A percentile compares a stretch with the other conserved stretches of the same genome.
Evolutionary conservation across 1,284 basidiomycete genomes (phyloP).

Genomic region (Athelia sp.): DNA sequence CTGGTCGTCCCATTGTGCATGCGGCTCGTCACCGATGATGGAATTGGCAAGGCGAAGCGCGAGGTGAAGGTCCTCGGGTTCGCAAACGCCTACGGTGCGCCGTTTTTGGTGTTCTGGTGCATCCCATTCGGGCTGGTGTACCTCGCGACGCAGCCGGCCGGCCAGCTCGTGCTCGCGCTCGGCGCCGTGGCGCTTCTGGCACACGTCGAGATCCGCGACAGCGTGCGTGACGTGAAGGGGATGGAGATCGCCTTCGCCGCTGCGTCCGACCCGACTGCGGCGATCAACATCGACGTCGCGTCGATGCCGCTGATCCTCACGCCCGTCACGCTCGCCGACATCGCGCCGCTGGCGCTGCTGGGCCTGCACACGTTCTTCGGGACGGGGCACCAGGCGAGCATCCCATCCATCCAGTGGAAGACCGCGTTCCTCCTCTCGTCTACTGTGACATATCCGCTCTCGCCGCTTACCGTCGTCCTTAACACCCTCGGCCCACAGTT

Average conservation of each 20-base stretch:
- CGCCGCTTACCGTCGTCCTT: constrained; percentile 72
- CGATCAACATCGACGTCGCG: constrained; percentile 32
- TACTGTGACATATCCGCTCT: constrained; percentile 68
- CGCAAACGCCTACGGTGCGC: constrained; percentile 86
- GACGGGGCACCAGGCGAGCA: constrained; percentile 89
- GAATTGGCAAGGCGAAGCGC: constrained; percentile 22
- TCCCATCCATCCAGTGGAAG: constrained; percentile 96
- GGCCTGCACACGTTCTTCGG: constrained; percentile 76
- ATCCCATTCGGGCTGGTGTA: constrained; percentile 64
- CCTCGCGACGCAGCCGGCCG: constrained; percentile 71
- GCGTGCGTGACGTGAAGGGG: constrained; percentile 64
- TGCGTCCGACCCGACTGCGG: constrained; percentile 29
- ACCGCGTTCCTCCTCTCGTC: constrained; percentile 77
- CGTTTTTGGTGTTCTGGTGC: constrained; percentile 80
- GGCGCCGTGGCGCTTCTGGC: constrained; percentile 62
- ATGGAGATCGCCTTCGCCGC: constrained; percentile 48
- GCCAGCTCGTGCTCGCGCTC: constrained; percentile 72
- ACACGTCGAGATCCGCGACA: constrained; percentile 77
- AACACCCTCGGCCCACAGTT: constrained; percentile 80
- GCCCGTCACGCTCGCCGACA: constrained; percentile 59
- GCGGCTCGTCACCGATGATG: constrained; percentile 38
- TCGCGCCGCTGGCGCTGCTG: constrained; percentile 72
- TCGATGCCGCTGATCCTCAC: constrained; percentile 16
- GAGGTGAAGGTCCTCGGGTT: constrained; percentile 79
- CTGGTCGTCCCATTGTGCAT: constrained; percentile 69